Conservation (phyloP, 2,329 filamentous ascomycete genomes). For the Phoma sp. region DNA sequence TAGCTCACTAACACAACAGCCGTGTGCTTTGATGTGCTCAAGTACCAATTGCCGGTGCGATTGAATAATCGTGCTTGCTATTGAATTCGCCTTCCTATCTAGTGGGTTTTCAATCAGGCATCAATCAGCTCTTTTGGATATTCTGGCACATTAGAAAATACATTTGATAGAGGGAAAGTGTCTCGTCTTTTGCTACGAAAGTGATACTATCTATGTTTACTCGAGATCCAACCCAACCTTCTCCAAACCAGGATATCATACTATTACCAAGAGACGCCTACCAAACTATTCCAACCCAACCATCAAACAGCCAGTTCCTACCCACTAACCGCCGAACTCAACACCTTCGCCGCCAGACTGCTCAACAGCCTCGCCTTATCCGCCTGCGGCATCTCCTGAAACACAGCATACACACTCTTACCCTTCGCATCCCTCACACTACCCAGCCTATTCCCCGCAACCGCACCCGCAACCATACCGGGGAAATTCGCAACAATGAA, state of each 20-base stretch:
- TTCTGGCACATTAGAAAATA: too few species aligned
- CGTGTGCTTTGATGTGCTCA: too few species aligned
- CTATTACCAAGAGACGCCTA: not conserved
- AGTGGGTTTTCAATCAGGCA: too few species aligned
- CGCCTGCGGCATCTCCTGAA: slow-evolving; percentile 82
- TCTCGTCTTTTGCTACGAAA: too few species aligned
- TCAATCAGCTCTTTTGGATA: too few species aligned
- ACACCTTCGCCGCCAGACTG: slow-evolving; percentile 85
- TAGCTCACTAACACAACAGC: too few species aligned
- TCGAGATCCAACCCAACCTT: too few species aligned
- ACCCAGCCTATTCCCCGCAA: slow-evolving; percentile 91
- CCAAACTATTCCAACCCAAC: not conserved
- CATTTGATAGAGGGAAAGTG: too few species aligned
- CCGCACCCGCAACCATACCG: slow-evolving; percentile 85
- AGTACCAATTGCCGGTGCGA: not conserved
- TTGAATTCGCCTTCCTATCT: too few species aligned
- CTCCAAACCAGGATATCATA: too few species aligned
- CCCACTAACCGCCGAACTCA: slow-evolving; percentile 69
- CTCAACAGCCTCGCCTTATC: slow-evolving; percentile 83
- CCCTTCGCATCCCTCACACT: slow-evolving; percentile 87
- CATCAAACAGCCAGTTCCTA: slow-evolving; percentile 11
- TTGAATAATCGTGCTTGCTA: not conserved
- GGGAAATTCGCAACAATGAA: slow-evolving; percentile 96
- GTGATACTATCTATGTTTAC: too few species aligned
- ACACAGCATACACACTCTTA: slow-evolving; percentile 94